phyloP scores from a whole-genome alignment of 192 early-diverging fungal species.

The Dissophora ornata region DNA sequence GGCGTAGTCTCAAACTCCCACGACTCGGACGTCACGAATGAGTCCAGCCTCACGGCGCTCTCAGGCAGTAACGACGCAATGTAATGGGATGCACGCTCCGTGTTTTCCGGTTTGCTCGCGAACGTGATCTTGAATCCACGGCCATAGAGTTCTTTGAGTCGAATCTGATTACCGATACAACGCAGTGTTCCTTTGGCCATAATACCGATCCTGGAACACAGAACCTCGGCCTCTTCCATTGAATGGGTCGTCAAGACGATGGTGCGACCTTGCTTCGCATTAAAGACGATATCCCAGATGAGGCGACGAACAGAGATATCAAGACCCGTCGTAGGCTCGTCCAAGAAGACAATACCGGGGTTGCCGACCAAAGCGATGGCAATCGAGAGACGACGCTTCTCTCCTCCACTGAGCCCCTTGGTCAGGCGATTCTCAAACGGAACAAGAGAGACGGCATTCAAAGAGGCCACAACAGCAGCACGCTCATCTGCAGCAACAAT shows the following conservation, averaged over 20 bases:
- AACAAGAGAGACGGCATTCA: slow-evolving; percentile 66
- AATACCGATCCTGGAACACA: slow-evolving; percentile 80
- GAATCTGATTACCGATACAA: slow-evolving; percentile 69
- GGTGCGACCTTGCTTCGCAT: slow-evolving; percentile 68
- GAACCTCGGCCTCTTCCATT: slow-evolving; percentile 84
- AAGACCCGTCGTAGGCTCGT: slow-evolving; percentile 83
- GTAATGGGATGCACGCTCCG: slow-evolving; percentile 58
- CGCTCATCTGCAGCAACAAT: slow-evolving; percentile 58
- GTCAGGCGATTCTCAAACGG: slow-evolving; percentile 65
- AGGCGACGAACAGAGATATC: slow-evolving; percentile 79
- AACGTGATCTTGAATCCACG: slow-evolving; percentile 75
- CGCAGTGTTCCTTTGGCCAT: slow-evolving; percentile 79
- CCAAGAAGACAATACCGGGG: slow-evolving; percentile 78
- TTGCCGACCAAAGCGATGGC: slow-evolving; percentile 79
- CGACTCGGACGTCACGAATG: slow-evolving; percentile 64
- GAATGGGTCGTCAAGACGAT: slow-evolving; percentile 79
- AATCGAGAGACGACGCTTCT: slow-evolving; percentile 79
- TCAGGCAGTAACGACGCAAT: slow-evolving; percentile 63
- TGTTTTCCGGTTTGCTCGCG: slow-evolving; percentile 57
- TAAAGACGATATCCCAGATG: slow-evolving; percentile 77
- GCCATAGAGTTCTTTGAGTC: slow-evolving; percentile 76
- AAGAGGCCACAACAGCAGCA: slow-evolving; percentile 53
- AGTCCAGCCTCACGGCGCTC: slow-evolving; percentile 59
- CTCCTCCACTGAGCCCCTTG: slow-evolving; percentile 78
- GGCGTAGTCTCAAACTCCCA: slow-evolving; percentile 73